Evolutionary conservation across 2,329 filamentous ascomycete species (phyloP).

Genomic region (Meredithiella fracta): DNA sequence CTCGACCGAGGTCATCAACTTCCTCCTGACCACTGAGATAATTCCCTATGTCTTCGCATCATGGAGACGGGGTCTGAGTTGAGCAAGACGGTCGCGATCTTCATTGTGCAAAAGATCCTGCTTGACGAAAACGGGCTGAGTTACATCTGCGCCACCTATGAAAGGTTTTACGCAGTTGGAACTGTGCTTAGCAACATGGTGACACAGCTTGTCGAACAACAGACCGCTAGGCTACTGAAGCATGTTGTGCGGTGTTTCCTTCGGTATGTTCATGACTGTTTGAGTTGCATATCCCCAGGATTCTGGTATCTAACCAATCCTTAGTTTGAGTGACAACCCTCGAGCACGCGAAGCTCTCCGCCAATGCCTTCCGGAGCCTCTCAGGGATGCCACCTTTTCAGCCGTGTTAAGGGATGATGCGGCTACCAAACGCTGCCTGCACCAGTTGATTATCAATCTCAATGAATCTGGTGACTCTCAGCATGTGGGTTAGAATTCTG

Average conservation of each 20-base stretch:
- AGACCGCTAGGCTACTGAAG: slow-evolving; percentile 88
- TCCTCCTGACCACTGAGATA: slow-evolving; percentile 93
- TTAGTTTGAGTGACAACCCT: slow-evolving; percentile 83
- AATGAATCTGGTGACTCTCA: slow-evolving; percentile 59
- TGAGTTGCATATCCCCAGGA: slow-evolving; percentile 13
- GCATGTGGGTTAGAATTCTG: slow-evolving; percentile 17
- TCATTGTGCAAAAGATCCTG: slow-evolving; percentile 98
- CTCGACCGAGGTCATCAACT: slow-evolving; percentile 96
- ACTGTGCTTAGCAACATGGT: slow-evolving; percentile 99
- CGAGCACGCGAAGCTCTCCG: slow-evolving; percentile 85
- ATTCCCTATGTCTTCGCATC: slow-evolving; percentile 94
- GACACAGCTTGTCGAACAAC: slow-evolving; percentile 88
- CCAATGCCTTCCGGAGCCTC: slow-evolving; percentile 92
- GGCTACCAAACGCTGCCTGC: slow-evolving; percentile 90
- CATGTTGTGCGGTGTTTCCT: slow-evolving; percentile 96
- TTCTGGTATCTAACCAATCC: background rate
- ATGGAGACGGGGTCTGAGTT: slow-evolving; percentile 98
- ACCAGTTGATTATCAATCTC: slow-evolving; percentile 92
- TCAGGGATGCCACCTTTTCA: slow-evolving; percentile 95
- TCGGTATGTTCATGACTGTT: slow-evolving; percentile 41
- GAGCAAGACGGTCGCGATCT: slow-evolving; percentile 97
- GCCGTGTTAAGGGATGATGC: slow-evolving; percentile 92
- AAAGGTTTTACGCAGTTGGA: slow-evolving; percentile 93
- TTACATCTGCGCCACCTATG: slow-evolving; percentile 97
- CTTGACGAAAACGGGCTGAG: slow-evolving; percentile 91